phyloP scores from a whole-genome alignment of 257 asterid species.

The Craterostigma plantagineum region DNA sequence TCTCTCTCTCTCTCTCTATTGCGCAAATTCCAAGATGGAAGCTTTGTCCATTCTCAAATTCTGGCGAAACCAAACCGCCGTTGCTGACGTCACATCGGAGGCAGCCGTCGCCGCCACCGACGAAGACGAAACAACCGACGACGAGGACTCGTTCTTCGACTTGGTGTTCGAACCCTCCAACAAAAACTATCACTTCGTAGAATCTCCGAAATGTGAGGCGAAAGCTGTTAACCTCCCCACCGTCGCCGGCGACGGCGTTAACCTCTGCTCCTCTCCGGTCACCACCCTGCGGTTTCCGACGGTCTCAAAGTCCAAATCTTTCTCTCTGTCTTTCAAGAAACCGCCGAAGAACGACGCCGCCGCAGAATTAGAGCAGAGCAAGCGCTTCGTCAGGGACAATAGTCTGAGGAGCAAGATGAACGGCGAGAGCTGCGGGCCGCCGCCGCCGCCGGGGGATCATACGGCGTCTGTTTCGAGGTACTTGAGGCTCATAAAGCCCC shows the following conservation, averaged over 20 bases:
- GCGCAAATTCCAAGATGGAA: slow-evolving; percentile 28
- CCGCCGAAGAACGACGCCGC: slow-evolving; percentile 15
- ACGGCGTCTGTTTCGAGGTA: slow-evolving; percentile 38
- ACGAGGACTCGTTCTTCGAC: slow-evolving; percentile 61
- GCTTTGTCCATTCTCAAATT: slow-evolving; percentile 37
- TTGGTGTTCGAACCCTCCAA: slow-evolving; percentile 26
- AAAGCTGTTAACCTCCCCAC: slow-evolving; percentile 5
- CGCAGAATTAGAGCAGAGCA: no score
- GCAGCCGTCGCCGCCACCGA: not conserved
- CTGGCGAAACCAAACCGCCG: slow-evolving; percentile 31
- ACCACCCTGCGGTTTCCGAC: slow-evolving; percentile 29
- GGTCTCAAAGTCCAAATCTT: slow-evolving; percentile 15
- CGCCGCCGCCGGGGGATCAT: slow-evolving; percentile 13
- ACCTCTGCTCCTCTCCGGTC: slow-evolving; percentile 34
- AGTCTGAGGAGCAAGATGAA: slow-evolving; percentile 44
- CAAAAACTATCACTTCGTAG: slow-evolving; percentile 16
- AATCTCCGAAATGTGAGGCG: slow-evolving; percentile 26
- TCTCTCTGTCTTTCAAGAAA: slow-evolving; percentile 23
- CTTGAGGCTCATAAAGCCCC: slow-evolving; percentile 51
- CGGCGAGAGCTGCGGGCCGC: slow-evolving; percentile 20
- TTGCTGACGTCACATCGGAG: slow-evolving; percentile 13
- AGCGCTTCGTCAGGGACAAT: slow-evolving; percentile 21
- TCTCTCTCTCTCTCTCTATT: slow-evolving; percentile 6
- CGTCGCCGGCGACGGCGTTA: slow-evolving; percentile 15
- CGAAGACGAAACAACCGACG: slow-evolving; percentile 23